Percentiles rank a stretch among this genome's conserved stretches.
These are phyloP conservation scores for Mucor circinelloides DNA, from an alignment of 371 early-diverging fungal species.

Conservation along the genomic window DNA sequence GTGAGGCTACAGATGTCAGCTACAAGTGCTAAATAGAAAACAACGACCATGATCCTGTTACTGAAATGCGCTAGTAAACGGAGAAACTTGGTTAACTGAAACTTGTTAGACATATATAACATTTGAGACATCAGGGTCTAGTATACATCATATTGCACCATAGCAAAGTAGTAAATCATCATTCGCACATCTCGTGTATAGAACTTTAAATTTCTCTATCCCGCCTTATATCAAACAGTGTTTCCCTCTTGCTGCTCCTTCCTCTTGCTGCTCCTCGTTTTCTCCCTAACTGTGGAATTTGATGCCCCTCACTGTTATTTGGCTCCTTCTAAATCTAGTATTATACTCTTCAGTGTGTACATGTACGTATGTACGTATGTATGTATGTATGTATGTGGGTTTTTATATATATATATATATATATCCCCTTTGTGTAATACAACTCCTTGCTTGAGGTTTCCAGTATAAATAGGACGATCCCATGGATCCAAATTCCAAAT, in stretches of 20 bases:
- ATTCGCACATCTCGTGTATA: constrained; percentile 7
- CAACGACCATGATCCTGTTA: neutral
- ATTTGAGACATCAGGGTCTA: neutral
- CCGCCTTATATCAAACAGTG: constrained; percentile 20
- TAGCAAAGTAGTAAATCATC: neutral
- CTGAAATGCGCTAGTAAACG: neutral
- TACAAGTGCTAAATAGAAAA: neutral
- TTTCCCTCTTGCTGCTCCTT: neutral
- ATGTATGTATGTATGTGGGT: no score
- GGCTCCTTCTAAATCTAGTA: neutral
- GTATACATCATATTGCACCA: neutral
- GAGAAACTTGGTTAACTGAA: neutral
- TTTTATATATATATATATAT: constrained; percentile 14
- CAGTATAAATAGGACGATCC: neutral
- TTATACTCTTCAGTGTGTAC: neutral
- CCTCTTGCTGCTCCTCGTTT: neutral
- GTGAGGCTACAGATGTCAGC: no score
- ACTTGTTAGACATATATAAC: neutral
- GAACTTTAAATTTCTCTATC: constrained; percentile 8
- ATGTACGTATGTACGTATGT: constrained; percentile 2
- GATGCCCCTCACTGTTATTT: neutral
- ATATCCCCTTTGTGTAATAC: constrained; percentile 6
- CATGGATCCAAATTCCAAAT: neutral
- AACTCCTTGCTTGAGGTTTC: neutral
- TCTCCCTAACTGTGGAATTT: constrained; percentile 16